These are phyloP conservation scores for Digitaria exilis DNA, from an alignment of 202 grass and related monocot species.

Conservation along the genomic window DNA sequence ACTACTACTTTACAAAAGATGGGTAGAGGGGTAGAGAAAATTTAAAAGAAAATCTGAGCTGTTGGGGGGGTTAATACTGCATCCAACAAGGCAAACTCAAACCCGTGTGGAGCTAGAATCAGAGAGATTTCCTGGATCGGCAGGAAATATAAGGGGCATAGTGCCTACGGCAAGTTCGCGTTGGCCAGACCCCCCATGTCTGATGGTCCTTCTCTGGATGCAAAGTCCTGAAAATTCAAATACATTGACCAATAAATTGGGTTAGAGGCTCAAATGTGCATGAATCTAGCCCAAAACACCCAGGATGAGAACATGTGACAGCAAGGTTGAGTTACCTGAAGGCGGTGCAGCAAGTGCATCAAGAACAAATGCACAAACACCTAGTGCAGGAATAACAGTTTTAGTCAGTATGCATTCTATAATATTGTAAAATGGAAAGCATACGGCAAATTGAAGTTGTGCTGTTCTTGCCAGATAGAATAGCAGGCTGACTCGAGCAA, in stretches of 20 bases:
- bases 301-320: background rate
- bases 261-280: background rate
- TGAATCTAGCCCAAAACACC: background rate
- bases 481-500: constrained; percentile 87
- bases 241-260: background rate
- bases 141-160: background rate
- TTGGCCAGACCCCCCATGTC: constrained; percentile 57
- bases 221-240: constrained; percentile 78
- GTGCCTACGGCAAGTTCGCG: constrained; percentile 64
- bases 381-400: constrained; percentile 44
- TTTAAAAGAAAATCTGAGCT: background rate
- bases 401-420: background rate
- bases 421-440: background rate
- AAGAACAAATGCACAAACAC: constrained; percentile 99
- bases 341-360: constrained; percentile 93
- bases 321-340: constrained; percentile 65
- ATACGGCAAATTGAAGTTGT: constrained; percentile 15
- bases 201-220: constrained; percentile 58
- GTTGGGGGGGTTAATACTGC: constrained; percentile 11
- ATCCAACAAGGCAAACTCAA: constrained; percentile 25
- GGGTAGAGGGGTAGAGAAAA: background rate
- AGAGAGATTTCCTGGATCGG: constrained; percentile 26
- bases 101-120: background rate
- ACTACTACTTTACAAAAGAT: constrained; percentile 43
- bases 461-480: constrained; percentile 81